Percentiles rank a stretch among this genome's conserved stretches.
phyloP scores from a whole-genome alignment of 2,329 filamentous ascomycete genomes.

The Aspergillus carbonarius region DNA sequence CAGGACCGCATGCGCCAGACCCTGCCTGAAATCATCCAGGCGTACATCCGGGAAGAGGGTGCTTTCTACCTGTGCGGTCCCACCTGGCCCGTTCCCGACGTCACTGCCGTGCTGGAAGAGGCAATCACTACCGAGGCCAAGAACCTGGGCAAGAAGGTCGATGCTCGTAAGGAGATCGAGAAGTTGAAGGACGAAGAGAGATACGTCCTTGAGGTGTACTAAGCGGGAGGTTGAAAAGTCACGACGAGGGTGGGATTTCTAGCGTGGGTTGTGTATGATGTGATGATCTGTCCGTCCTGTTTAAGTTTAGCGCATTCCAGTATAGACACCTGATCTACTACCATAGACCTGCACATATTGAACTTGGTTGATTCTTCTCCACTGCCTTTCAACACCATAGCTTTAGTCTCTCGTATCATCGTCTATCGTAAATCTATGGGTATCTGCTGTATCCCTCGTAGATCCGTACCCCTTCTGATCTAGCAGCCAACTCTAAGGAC shows the following conservation, averaged over 20 bases:
- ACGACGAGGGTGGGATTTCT: not conserved
- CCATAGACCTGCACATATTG: not conserved
- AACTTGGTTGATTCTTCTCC: not conserved
- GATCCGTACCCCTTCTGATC: not conserved
- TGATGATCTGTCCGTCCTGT: not conserved
- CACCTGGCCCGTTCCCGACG: conserved; percentile 97
- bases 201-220: conserved; percentile 97
- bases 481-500: not conserved
- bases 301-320: conserved; percentile 1
- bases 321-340: not conserved
- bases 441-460: conserved; percentile 14
- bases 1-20: conserved; percentile 96
- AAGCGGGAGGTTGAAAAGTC: conserved; percentile 32
- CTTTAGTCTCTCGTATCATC: not conserved
- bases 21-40: conserved; percentile 74
- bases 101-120: conserved; percentile 90
- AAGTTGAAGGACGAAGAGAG: conserved; percentile 90
- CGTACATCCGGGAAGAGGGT: conserved; percentile 84
- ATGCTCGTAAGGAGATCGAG: conserved; percentile 89
- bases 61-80: conserved; percentile 97
- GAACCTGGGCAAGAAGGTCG: conserved; percentile 70
- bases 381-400: not conserved
- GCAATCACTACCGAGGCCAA: conserved; percentile 77
- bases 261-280: not conserved
- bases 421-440: conserved; percentile 14